These are phyloP conservation scores for Penicilliopsis zonata DNA, from an alignment of 495 filamentous ascomycete genomes.

Conservation along the genomic window DNA sequence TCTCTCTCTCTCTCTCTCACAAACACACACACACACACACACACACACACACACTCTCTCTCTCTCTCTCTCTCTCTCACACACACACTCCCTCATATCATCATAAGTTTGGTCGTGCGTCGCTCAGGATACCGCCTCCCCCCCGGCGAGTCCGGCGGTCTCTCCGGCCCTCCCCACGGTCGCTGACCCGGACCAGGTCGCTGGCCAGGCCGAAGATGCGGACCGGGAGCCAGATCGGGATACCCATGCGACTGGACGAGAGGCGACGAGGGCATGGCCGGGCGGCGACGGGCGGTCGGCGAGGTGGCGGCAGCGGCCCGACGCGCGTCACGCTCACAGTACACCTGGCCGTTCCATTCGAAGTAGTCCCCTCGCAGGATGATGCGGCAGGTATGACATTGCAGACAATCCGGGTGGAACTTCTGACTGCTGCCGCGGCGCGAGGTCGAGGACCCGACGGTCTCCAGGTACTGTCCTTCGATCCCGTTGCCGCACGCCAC, in stretches of 20 bases:
- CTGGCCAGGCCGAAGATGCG: slow-evolving; percentile 4
- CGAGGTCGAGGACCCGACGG: slow-evolving; percentile 27
- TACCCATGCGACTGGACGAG: slow-evolving; percentile 9
- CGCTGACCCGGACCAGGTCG: slow-evolving; percentile 10
- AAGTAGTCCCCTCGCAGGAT: slow-evolving; percentile 59
- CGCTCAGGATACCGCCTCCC: slow-evolving; percentile 52
- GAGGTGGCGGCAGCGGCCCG: slow-evolving; percentile 36
- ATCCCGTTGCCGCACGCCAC: slow-evolving; percentile 70
- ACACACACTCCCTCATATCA: slow-evolving; percentile 63
- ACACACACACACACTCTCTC: no score
- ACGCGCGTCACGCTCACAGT: slow-evolving; percentile 80
- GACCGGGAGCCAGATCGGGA: slow-evolving; percentile 8
- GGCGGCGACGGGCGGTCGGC: slow-evolving; percentile 19
- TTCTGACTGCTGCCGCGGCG: slow-evolving; percentile 49
- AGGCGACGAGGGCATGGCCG: slow-evolving; percentile 20
- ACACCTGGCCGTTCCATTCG: slow-evolving; percentile 52
- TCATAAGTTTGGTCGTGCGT: slow-evolving; percentile 75
- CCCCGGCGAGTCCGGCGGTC: slow-evolving; percentile 15
- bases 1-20: no score
- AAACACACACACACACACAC: no score
- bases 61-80: no score
- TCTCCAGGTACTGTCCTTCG: slow-evolving; percentile 92
- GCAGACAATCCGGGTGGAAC: slow-evolving; percentile 80
- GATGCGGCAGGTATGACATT: slow-evolving; percentile 46
- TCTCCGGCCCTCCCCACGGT: slow-evolving; percentile 13